Evolutionary conservation across 2,329 filamentous ascomycete genomes (phyloP), one percentile per base, ranked within the genome.

Genomic region (Aspergillus chevalieri): DNA sequence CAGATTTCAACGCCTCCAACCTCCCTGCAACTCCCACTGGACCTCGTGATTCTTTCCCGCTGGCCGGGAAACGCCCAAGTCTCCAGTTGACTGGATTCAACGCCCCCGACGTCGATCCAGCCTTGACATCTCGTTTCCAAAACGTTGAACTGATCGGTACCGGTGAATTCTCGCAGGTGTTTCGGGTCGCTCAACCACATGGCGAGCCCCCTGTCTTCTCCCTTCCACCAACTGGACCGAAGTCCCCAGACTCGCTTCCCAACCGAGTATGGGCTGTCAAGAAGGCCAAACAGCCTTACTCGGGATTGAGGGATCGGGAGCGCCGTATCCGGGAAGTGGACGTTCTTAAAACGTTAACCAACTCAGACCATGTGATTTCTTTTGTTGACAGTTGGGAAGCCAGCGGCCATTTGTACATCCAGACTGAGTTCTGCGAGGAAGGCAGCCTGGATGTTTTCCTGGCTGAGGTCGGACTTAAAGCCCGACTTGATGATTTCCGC

Each of bases 391-490:
- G 84, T 65, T 98, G 93, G 93, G 92, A 96, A 69, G 79, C 86
- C 52, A 83, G 88, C 57, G 81, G 81, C 49, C 84, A 92, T 64
- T 80, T 98, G 8, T 98, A 96, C 73, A 97, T 98, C 52, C 92
- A 97, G 73, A 97, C 92, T 0, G 93, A 98, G 65, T 97, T 85
- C 65, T 98, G 93, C 63, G 91, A 96, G 66, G 89, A 95, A 65
- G 93, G 93, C 14, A 95, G 89, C 52, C 75, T 98, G 41, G 87
- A 94, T 65, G 79, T 83, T 14, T 98, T 97, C 65, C 78, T 98
- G 26, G 80, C 82, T n/a, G 82, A 86, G 50, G 83, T 89, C 52
- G 93, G 93, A 21, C 79, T 85, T 53, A 89, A 87, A 65, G 91
- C 89, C 43, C 82, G 92, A 59, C 74, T 98, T 57, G 93, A 98